These are phyloP conservation scores for Bimuria novae-zelandiae DNA, from an alignment of 2,329 filamentous ascomycete species.

Conservation along the genomic window DNA sequence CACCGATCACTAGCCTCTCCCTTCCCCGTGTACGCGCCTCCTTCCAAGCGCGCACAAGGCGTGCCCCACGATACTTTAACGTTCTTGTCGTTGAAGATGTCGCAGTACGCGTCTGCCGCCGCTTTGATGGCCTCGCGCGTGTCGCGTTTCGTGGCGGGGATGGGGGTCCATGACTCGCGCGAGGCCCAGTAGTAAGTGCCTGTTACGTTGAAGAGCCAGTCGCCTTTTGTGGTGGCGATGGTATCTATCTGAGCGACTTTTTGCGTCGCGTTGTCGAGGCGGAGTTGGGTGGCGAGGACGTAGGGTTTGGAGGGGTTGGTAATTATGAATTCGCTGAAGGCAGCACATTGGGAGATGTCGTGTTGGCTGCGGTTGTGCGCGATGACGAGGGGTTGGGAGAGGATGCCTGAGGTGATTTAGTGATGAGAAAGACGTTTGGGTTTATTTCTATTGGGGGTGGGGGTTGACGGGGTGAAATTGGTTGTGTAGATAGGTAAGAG, in stretches of 20 bases:
- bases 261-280: slow-evolving; percentile 27
- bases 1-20: slow-evolving; percentile 28
- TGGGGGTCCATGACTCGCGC: slow-evolving; percentile 29
- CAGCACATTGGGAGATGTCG: slow-evolving; percentile 32
- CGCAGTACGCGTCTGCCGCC: slow-evolving; percentile 35
- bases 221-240: slow-evolving; percentile 34
- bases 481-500: no score
- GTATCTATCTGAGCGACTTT: slow-evolving; percentile 29
- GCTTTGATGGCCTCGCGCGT: slow-evolving; percentile 29
- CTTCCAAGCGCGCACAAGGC: slow-evolving; percentile 36
- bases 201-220: slow-evolving; percentile 40
- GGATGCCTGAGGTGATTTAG: no score
- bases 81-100: slow-evolving; percentile 32
- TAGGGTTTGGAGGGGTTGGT: slow-evolving; percentile 30
- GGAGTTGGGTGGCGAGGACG: slow-evolving; percentile 34
- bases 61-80: slow-evolving; percentile 34
- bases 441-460: no score
- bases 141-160: slow-evolving; percentile 24
- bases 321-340: slow-evolving; percentile 36
- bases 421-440: no score
- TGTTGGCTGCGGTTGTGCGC: slow-evolving; percentile 31
- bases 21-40: slow-evolving; percentile 35
- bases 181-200: slow-evolving; percentile 33
- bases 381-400: slow-evolving; percentile 30
- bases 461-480: no score